Base-by-base conservation (phyloP, 345 rosid genomes). In the Adansonia digitata region DNA sequence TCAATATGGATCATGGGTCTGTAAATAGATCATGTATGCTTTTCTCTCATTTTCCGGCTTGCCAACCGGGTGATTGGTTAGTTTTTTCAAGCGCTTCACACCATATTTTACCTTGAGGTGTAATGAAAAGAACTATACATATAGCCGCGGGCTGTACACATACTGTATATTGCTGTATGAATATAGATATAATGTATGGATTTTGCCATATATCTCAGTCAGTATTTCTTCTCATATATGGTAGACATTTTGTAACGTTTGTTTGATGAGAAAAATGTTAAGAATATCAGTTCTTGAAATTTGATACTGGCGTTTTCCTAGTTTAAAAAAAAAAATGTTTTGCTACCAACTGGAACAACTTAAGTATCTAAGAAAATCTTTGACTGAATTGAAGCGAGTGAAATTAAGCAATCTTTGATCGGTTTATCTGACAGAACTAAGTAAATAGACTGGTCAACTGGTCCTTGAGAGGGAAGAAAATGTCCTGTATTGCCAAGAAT, bases 51-150 rank as follows among this genome's bases (percentile, higher is more conserved):
- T 73, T 49, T 51, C 71, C 61, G 14, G 70, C 70, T 63, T 49
- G 20, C 35, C 77, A 49, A 39, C 35, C 55, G 46, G 48, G 24
- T 67, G 48, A 2, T 7, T 14, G 35, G 10, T 27, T 51, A 31
- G 55, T 63, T 39, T 31, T 27, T 43, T 15, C 1, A 61, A 81
- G 51, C 72, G 74, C 71, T 69, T 57, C 76, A 22, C 61, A 48
- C 48, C 48, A 63, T 35, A 77, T 74, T 70, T 76, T 42, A 77
- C 11, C 29, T 49, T 12, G 74, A 57, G 34, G 73, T 27, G 64
- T 69, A 75, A 45, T 55, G 56, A 62, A 74, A 65, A 26, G 34
- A 56, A 56, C 11, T 26, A 14, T 13, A 14, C 31, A 65, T 2
- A 20, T 48, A 48, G 39, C 56, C 5, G 4, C 3, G 26, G 13